A percentile compares a stretch with the other conserved stretches of the same genome.
phyloP scores from a whole-genome alignment of 139 green algal species.

The Trebouxia sp. region DNA sequence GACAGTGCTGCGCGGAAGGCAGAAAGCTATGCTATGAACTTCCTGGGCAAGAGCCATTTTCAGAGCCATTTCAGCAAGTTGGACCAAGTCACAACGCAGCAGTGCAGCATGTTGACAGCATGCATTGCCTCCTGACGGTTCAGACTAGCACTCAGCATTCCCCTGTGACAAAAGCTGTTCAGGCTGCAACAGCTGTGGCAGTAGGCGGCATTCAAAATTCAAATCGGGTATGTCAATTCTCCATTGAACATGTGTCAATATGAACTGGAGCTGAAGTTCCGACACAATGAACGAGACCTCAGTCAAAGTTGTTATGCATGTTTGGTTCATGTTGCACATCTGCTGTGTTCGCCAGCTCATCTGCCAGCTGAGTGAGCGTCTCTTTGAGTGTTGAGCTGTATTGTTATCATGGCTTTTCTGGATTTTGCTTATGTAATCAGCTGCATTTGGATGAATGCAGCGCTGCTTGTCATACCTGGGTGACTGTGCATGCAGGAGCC shows the following conservation, averaged over 20 bases:
- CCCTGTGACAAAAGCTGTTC: conserved; percentile 6
- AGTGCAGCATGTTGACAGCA: conserved; percentile 24
- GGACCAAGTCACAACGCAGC: neutral
- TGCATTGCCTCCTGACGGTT: conserved; percentile 19
- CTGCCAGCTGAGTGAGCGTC: neutral
- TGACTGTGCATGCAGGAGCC: neutral
- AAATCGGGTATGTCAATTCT: neutral
- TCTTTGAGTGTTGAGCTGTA: neutral
- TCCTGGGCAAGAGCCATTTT: neutral
- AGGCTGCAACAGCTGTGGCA: conserved; percentile 30
- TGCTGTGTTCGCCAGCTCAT: no score
- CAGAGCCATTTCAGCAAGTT: conserved; percentile 1
- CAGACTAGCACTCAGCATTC: neutral
- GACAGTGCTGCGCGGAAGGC: conserved; percentile 5
- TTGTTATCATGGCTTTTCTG: neutral
- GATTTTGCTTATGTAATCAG: no score
- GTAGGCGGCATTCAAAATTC: conserved; percentile 16
- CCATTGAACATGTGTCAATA: no score
- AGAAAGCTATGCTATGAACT: conserved; percentile 11
- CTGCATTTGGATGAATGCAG: neutral
- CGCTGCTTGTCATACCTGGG: neutral
- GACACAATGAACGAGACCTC: no score
- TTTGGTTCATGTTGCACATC: no score
- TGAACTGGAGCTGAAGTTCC: no score
- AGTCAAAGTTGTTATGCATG: no score